Evolutionary conservation across 139 green algal species (phyloP).

Genomic region (Picochlorum sp.): DNA sequence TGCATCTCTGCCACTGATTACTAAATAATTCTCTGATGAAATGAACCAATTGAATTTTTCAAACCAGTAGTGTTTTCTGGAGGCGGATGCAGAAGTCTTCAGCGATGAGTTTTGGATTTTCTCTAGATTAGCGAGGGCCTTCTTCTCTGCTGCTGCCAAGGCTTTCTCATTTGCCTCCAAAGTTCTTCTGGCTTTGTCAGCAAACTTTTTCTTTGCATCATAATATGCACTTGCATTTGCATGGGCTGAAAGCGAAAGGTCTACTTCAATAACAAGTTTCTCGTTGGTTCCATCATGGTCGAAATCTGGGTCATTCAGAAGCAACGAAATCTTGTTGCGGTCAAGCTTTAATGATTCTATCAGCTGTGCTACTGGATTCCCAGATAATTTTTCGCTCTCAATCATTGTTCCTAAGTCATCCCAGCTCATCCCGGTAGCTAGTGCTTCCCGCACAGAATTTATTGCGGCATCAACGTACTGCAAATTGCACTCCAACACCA

Average conservation of each 20-base stretch:
- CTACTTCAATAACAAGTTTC: slow-evolving; percentile 52
- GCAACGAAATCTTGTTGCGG: slow-evolving; percentile 60
- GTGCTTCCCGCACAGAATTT: slow-evolving; percentile 59
- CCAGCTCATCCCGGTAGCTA: slow-evolving; percentile 86
- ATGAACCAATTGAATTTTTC: slow-evolving; percentile 98
- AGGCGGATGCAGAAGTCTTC: slow-evolving; percentile 8
- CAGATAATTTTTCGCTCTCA: slow-evolving; percentile 50
- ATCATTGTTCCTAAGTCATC: slow-evolving; percentile 63
- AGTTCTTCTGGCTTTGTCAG: slow-evolving; percentile 73
- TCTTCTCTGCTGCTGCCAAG: slow-evolving; percentile 80
- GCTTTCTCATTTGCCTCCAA: slow-evolving; percentile 59
- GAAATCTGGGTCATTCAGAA: slow-evolving; percentile 50
- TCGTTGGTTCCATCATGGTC: background rate
- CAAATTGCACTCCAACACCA: slow-evolving; percentile 80
- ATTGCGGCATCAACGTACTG: slow-evolving; percentile 77
- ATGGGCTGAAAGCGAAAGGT: slow-evolving; percentile 66
- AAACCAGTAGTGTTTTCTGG: slow-evolving; percentile 88
- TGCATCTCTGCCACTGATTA: slow-evolving; percentile 78
- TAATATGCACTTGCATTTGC: slow-evolving; percentile 70
- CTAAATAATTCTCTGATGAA: slow-evolving; percentile 84
- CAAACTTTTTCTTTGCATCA: slow-evolving; percentile 58
- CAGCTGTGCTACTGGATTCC: slow-evolving; percentile 80
- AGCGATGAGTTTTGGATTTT: slow-evolving; percentile 30
- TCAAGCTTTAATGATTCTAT: slow-evolving; percentile 73
- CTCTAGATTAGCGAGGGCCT: slow-evolving; percentile 52